Percentiles rank a stretch among this genome's conserved stretches.
phyloP scores from a whole-genome alignment of 352 stramenopile genomes.

The Phytophthora idaei region DNA sequence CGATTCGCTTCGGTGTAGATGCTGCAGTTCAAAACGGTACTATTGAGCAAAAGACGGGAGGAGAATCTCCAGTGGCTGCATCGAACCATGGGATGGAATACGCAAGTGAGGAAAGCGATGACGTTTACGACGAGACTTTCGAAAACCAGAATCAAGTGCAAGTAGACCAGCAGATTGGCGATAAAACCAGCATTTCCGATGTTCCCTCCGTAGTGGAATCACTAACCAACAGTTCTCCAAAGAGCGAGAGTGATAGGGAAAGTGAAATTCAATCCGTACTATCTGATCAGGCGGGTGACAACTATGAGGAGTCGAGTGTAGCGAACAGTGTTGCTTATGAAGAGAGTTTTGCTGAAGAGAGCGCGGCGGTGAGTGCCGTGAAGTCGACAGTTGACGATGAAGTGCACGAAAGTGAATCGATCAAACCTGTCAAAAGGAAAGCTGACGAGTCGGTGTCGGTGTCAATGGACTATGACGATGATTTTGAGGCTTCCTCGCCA shows the following conservation, averaged over 20 bases:
- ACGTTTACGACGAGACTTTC: slow-evolving; percentile 50
- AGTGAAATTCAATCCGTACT: slow-evolving; percentile 22
- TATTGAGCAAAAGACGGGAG: background rate
- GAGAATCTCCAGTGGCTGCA: background rate
- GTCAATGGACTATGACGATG: slow-evolving; percentile 49
- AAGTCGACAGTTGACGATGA: slow-evolving; percentile 20
- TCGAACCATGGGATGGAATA: slow-evolving; percentile 14
- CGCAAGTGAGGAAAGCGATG: slow-evolving; percentile 26
- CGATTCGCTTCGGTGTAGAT: slow-evolving; percentile 29
- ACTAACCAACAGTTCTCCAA: background rate
- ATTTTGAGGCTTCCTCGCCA: slow-evolving; percentile 45
- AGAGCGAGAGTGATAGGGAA: slow-evolving; percentile 11
- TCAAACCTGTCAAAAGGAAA: slow-evolving; percentile 2
- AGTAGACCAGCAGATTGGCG: background rate
- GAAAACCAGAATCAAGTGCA: slow-evolving; percentile 40
- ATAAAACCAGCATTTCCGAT: background rate
- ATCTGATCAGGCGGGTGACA: slow-evolving; percentile 2
- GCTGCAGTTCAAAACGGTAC: slow-evolving; percentile 43
- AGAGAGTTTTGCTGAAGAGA: slow-evolving; percentile 19
- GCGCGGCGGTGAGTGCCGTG: slow-evolving; percentile 5
- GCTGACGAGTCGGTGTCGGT: slow-evolving; percentile 18
- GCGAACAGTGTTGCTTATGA: slow-evolving; percentile 16
- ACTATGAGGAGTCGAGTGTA: slow-evolving; percentile 2
- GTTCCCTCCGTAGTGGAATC: slow-evolving; percentile 6
- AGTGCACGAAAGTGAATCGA: background rate